Conservation (phyloP, 2,329 filamentous ascomycete genomes). For the Dothideomycetes sp. region DNA sequence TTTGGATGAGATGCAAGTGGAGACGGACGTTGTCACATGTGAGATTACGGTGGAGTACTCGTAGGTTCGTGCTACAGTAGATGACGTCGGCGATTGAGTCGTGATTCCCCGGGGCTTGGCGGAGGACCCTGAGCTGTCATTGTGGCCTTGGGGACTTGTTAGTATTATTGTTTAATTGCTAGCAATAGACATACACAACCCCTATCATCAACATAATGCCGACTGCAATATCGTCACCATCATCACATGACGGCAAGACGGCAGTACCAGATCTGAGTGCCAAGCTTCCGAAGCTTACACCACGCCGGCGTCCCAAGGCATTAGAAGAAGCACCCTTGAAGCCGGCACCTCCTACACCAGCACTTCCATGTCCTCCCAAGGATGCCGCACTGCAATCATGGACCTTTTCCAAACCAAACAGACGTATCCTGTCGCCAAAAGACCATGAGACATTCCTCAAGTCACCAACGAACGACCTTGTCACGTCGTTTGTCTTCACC, state of each 20-base stretch:
- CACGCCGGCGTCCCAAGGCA: slow-evolving; percentile 45
- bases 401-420: slow-evolving; percentile 55
- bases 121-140: too few relatives aligned
- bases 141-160: too few relatives aligned
- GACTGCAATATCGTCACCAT: slow-evolving; percentile 8
- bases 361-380: slow-evolving; percentile 56
- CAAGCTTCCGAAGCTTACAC: slow-evolving; percentile 56
- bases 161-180: too few relatives aligned
- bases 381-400: slow-evolving; percentile 31
- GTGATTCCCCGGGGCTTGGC: too few relatives aligned
- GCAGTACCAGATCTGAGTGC: slow-evolving; percentile 41
- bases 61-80: too few relatives aligned
- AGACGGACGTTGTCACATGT: not conserved
- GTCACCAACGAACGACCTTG: slow-evolving; percentile 63
- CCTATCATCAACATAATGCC: too few relatives aligned
- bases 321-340: slow-evolving; percentile 25
- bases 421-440: slow-evolving; percentile 67
- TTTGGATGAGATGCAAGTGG: not conserved
- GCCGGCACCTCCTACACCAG: slow-evolving; percentile 65
- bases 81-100: too few relatives aligned
- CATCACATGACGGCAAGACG: slow-evolving; percentile 5
- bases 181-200: too few relatives aligned
- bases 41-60: too few relatives aligned
- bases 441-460: slow-evolving; percentile 75
- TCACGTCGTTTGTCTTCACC: slow-evolving; percentile 76